Evolutionary conservation across 148 eudicot species (phyloP).

Genomic region (Camellia granthamiana): DNA sequence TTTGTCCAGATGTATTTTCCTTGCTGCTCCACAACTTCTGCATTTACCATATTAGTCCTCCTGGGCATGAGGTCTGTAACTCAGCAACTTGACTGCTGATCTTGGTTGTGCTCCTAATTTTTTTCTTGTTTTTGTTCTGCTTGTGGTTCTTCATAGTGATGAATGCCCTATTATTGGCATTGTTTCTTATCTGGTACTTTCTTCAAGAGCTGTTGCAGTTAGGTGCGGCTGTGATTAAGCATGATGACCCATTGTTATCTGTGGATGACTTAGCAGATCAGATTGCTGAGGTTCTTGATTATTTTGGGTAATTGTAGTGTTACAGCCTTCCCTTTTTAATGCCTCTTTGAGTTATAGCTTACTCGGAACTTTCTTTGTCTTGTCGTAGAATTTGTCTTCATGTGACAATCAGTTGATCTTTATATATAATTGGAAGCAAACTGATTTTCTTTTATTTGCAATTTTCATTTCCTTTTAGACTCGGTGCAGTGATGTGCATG

Average conservation of each 20-base stretch:
- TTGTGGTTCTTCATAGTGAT: background rate
- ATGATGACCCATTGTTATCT: conserved; percentile 52
- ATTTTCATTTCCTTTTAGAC: conserved; percentile 40
- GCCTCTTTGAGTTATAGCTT: background rate
- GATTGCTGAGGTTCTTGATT: conserved; percentile 82
- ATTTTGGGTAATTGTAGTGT: conserved; percentile 60
- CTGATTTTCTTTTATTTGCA: background rate
- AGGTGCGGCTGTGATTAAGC: conserved; percentile 61
- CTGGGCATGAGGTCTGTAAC: conserved; percentile 92
- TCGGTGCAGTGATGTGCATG: conserved; percentile 85
- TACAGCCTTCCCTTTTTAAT: background rate
- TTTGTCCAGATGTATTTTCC: conserved; percentile 86
- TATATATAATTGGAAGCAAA: too few relatives aligned
- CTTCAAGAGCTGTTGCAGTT: conserved; percentile 72
- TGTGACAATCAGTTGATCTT: too few relatives aligned
- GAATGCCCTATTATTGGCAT: conserved; percentile 11
- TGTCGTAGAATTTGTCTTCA: background rate
- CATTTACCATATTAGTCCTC: conserved; percentile 91
- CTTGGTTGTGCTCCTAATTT: background rate
- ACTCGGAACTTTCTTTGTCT: background rate
- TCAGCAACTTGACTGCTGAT: conserved; percentile 10
- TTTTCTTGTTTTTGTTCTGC: background rate
- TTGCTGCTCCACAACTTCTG: conserved; percentile 92
- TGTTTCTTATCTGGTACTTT: conserved; percentile 42
- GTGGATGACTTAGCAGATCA: conserved; percentile 94